phyloP scores from a whole-genome alignment of 2,329 filamentous ascomycete species.

The Cryphonectria parasitica region DNA sequence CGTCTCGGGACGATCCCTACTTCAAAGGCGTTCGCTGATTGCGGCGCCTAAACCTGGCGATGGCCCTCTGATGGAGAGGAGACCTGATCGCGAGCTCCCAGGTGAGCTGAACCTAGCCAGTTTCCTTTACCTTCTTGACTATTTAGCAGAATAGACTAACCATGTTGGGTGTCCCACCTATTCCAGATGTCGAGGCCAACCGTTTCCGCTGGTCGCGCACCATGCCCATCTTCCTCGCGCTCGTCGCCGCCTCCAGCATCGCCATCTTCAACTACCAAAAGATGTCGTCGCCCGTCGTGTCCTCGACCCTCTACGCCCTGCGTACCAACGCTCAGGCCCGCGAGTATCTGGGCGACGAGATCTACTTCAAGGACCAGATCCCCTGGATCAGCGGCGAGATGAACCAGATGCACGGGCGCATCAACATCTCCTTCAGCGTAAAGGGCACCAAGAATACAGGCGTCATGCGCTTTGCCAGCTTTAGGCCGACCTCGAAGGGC shows the following conservation, averaged over 20 bases:
- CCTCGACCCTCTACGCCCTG: constrained; percentile 87
- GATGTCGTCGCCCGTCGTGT: constrained; percentile 82
- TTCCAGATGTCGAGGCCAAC: constrained; percentile 46
- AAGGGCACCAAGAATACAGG: constrained; percentile 74
- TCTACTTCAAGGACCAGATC: constrained; percentile 78
- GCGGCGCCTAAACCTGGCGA: constrained; percentile 62
- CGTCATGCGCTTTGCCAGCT: constrained; percentile 80
- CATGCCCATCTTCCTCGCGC: constrained; percentile 76
- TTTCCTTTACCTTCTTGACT: too few species aligned
- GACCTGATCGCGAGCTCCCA: constrained; percentile 68
- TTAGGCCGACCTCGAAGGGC: constrained; percentile 62
- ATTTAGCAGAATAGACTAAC: not conserved
- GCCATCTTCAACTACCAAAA: constrained; percentile 99
- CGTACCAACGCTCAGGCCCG: constrained; percentile 78
- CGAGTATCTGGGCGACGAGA: constrained; percentile 80
- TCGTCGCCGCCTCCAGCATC: constrained; percentile 72
- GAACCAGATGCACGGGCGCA: constrained; percentile 90
- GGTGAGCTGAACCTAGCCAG: constrained; percentile 46
- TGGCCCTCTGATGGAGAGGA: constrained; percentile 67
- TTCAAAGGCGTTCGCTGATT: constrained; percentile 52
- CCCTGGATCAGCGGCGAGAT: constrained; percentile 86
- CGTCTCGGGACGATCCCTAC: constrained; percentile 24
- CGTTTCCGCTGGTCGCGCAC: constrained; percentile 70
- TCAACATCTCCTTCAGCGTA: constrained; percentile 86
- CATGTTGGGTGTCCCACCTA: constrained; percentile 13